Percentiles rank a stretch among this genome's conserved stretches.
Conservation (phyloP, 805 yeast species). For the Lachancea nothofagi region DNA sequence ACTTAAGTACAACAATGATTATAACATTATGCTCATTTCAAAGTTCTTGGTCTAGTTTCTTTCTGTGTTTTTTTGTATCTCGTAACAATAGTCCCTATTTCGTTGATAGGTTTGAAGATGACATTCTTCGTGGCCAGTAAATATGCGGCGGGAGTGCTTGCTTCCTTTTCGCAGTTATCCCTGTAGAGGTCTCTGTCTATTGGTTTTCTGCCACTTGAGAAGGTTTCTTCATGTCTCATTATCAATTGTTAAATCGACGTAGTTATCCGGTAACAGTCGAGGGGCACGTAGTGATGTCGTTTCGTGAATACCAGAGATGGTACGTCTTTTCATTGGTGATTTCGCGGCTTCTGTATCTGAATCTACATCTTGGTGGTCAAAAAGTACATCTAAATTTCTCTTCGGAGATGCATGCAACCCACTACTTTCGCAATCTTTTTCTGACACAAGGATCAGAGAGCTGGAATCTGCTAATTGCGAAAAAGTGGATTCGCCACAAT, state of each 20-base stretch:
- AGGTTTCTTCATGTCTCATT: neutral
- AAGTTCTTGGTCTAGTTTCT: too few relatives aligned
- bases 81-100: too few relatives aligned
- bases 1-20: too few relatives aligned
- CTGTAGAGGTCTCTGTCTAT: too few relatives aligned
- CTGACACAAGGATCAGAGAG: slow-evolving; percentile 21
- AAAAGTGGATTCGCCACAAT: slow-evolving; percentile 5
- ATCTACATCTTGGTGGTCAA: neutral
- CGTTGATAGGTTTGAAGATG: too few relatives aligned
- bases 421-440: slow-evolving; percentile 7
- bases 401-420: slow-evolving; percentile 3
- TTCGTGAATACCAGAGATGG: neutral
- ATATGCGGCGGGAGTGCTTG: too few relatives aligned
- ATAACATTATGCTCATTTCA: too few relatives aligned
- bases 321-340: slow-evolving; percentile 17
- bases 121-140: too few relatives aligned
- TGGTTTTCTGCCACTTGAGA: too few relatives aligned
- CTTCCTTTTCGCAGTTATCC: too few relatives aligned
- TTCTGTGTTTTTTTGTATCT: too few relatives aligned
- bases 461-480: slow-evolving; percentile 8
- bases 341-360: slow-evolving; percentile 4
- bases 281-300: neutral
- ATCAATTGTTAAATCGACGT: slow-evolving; percentile 6
- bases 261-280: neutral
- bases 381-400: slow-evolving; percentile 4